Percentiles rank a stretch among this genome's conserved stretches.
Evolutionary conservation across 2,329 filamentous ascomycete species (phyloP).

Genomic region (Fusarium albosuccineum): DNA sequence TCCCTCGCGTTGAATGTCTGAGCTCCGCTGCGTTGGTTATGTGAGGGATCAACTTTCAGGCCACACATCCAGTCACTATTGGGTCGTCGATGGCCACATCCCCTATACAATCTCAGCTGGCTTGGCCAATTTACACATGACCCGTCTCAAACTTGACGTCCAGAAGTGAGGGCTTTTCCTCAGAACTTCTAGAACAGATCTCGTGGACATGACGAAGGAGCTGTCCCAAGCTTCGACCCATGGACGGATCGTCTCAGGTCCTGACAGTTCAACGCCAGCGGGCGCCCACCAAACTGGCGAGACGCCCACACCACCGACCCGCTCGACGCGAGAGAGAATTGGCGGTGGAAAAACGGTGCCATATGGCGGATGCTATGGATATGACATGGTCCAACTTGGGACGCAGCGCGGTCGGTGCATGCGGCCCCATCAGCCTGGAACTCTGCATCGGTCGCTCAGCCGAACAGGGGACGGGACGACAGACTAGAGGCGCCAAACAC

Average conservation of each 20-base stretch:
- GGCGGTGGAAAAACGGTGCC: conserved; percentile 34
- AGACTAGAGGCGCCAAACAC: conserved; percentile 26
- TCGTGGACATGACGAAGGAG: conserved; percentile 14
- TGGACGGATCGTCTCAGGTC: conserved; percentile 19
- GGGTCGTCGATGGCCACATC: conserved; percentile 15
- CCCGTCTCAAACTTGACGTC: not conserved
- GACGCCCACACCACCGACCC: conserved; percentile 19
- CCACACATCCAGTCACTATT: not conserved
- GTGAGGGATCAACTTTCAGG: conserved; percentile 10
- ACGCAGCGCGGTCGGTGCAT: conserved; percentile 28
- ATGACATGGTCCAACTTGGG: not conserved
- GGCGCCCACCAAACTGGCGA: conserved; percentile 23
- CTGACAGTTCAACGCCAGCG: conserved; percentile 24
- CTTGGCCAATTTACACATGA: conserved; percentile 6
- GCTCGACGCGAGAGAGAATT: conserved; percentile 20
- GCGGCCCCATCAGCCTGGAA: conserved; percentile 31
- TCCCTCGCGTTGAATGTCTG: conserved; percentile 5
- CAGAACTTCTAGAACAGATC: conserved; percentile 24
- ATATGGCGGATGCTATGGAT: conserved; percentile 26
- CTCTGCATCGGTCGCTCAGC: conserved; percentile 36
- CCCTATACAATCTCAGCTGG: conserved; percentile 20
- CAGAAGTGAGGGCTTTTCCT: not conserved
- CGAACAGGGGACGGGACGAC: conserved; percentile 38
- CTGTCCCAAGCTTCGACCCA: conserved; percentile 12
- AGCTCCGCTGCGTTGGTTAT: conserved; percentile 9